Conservation (phyloP, 176 grass and related monocot species). For the Poa pratensis region DNA sequence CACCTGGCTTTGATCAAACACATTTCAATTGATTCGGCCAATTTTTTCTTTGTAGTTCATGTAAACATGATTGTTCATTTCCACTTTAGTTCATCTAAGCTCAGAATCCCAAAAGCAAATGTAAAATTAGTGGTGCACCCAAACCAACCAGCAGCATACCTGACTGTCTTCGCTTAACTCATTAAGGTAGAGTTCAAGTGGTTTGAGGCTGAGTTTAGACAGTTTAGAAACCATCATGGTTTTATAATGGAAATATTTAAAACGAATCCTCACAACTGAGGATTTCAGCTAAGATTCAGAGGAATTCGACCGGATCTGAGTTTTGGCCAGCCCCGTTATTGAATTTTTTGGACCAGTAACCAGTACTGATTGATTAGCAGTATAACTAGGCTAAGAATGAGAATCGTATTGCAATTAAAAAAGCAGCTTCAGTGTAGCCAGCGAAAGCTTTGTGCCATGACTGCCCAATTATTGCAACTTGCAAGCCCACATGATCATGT, state of each 20-base stretch:
- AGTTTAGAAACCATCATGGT: neutral
- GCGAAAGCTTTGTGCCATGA: neutral
- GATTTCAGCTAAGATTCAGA: neutral
- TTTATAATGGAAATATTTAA: neutral
- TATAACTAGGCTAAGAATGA: neutral
- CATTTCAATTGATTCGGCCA: neutral
- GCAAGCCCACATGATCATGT: neutral
- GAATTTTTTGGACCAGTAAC: neutral
- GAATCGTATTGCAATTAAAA: neutral
- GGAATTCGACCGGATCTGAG: neutral
- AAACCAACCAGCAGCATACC: neutral
- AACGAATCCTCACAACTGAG: neutral
- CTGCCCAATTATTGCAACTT: neutral
- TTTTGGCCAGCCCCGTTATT: neutral
- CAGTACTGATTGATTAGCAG: neutral
- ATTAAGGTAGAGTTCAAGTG: neutral
- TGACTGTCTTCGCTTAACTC: neutral
- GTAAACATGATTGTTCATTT: neutral
- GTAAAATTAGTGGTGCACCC: neutral
- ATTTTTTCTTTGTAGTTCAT: neutral
- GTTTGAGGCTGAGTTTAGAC: neutral
- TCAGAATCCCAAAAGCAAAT: neutral
- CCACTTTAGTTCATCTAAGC: conserved; percentile 6
- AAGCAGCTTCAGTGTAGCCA: neutral
- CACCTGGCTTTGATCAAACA: neutral